These are phyloP conservation scores for Rubia balearica DNA, from an alignment of 305 asterid species.

Conservation along the genomic window DNA sequence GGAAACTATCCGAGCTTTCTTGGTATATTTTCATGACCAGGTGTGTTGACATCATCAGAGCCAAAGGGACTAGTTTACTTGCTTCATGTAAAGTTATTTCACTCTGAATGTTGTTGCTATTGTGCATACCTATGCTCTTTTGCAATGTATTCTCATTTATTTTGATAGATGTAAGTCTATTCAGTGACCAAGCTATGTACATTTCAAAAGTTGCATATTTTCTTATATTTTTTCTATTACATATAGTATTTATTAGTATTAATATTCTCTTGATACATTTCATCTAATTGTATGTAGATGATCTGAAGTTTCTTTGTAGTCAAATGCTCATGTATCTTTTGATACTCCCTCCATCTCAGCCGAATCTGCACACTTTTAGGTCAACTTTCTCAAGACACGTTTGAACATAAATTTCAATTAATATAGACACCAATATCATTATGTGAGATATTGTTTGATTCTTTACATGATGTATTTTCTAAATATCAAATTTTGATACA, in stretches of 20 bases:
- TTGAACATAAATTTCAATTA: too few relatives aligned
- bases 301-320: neutral
- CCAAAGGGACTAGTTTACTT: neutral
- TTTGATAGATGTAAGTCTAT: neutral
- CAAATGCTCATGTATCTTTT: conserved; percentile 1
- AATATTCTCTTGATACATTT: neutral
- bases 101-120: neutral
- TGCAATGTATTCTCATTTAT: neutral
- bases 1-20: conserved; percentile 90
- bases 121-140: neutral
- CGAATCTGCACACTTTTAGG: too few relatives aligned
- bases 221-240: neutral
- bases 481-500: too few relatives aligned
- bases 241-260: neutral
- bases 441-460: too few relatives aligned
- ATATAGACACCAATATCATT: too few relatives aligned
- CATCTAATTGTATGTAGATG: neutral
- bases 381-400: too few relatives aligned
- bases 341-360: too few relatives aligned
- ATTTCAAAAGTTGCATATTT: neutral
- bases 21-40: conserved; percentile 96
- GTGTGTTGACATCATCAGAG: conserved; percentile 28
- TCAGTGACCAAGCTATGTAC: neutral
- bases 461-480: too few relatives aligned
- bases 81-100: neutral